Evolutionary conservation across 2,329 filamentous ascomycete genomes (phyloP).

Genomic region (Aspergillus sp.): DNA sequence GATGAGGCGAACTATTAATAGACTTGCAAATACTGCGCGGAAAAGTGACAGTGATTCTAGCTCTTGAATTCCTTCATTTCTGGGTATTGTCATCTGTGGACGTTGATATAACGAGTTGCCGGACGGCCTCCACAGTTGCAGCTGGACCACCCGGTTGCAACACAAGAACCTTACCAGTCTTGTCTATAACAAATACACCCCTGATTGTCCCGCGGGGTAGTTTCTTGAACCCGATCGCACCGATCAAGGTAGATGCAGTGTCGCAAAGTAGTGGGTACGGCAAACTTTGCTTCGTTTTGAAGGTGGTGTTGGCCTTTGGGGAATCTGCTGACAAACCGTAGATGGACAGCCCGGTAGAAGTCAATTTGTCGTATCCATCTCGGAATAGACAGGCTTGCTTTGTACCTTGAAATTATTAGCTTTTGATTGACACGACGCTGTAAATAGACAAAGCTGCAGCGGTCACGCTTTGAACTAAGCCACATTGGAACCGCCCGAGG

Average conservation of each 20-base stretch:
- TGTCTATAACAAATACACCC: conserved; percentile 85
- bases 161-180: conserved; percentile 75
- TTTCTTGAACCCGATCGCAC: conserved; percentile 88
- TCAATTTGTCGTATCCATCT: conserved; percentile 75
- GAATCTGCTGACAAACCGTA: conserved; percentile 88
- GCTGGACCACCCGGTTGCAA: conserved; percentile 73
- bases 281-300: conserved; percentile 87
- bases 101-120: conserved; percentile 61
- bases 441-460: background rate
- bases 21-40: background rate
- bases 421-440: background rate
- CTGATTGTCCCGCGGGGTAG: conserved; percentile 74
- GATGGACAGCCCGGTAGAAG: conserved; percentile 75
- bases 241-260: conserved; percentile 69
- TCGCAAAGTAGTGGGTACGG: conserved; percentile 90
- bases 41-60: background rate
- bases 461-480: background rate
- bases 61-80: background rate
- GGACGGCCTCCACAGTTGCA: conserved; percentile 73
- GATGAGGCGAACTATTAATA: background rate
- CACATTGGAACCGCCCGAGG: background rate
- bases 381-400: conserved; percentile 92
- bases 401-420: conserved; percentile 63
- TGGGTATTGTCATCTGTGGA: background rate
- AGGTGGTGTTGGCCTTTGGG: conserved; percentile 87